Evolutionary conservation across 495 filamentous ascomycete genomes (phyloP), one percentile per base, ranked within the genome.

Genomic region (Xylaria scruposa): DNA sequence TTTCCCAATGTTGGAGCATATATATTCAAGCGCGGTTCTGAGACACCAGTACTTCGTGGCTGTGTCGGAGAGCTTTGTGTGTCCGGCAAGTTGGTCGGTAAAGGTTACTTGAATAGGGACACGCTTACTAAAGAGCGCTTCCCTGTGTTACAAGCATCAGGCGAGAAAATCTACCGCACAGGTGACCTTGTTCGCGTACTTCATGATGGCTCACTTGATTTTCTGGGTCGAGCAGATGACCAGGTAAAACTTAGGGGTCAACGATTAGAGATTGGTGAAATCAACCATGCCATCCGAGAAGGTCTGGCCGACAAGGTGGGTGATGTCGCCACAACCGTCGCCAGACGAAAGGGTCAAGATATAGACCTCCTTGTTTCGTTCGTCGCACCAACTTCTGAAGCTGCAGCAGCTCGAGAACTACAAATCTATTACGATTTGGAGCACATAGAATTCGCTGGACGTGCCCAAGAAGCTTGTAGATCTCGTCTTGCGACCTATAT

Each of bases 11-110:
- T 96, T 8, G 91, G 91, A 0, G 90, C 91, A 0, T 95, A 90
- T 75, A 92, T 98, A 36, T 81, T 97, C n/a, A 81, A 85, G 8
- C 92, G 90, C 3, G 88, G 87, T 0, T 90, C 91, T 0, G 85
- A 90, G n/a, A 78, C 79, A 3, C 91, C 92, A 1, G 92, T 94
- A 9, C 80, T 95, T 7, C 86, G 90, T n/a, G 94, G 95, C 7
- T 91, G 88, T 9, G 85, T 95, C 42, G 95, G 95, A 26, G 95
- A 98, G 77, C 88, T 98, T 6, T 97, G 94, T 75, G 90, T 97
- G 40, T 92, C 91, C 6, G 95, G 95, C 0, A 91, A 90, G 70
- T 84, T 98, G 6, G 94, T 98, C 42, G 95, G 91, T 8, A 94
- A 91, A 74, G 95, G 94, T 0, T 98, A 98, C 74, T 84, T 96